These are phyloP conservation scores for Jatropha multifida DNA, from an alignment of 441 rosid species.

Conservation along the genomic window DNA sequence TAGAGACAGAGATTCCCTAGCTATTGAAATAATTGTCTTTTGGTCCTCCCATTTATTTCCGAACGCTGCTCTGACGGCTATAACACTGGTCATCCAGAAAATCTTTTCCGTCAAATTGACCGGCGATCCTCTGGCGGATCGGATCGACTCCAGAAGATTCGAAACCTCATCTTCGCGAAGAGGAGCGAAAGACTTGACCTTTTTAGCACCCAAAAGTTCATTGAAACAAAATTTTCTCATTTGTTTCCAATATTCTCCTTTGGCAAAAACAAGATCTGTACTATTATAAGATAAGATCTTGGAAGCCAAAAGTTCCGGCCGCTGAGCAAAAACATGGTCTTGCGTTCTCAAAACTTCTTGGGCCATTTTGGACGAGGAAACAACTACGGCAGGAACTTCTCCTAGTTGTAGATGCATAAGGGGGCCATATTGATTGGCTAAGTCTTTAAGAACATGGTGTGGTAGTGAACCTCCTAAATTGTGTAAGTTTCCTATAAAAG, in stretches of 20 bases:
- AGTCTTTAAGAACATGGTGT: conserved; percentile 17
- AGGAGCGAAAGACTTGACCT: conserved; percentile 16
- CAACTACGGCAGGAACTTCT: conserved; percentile 14
- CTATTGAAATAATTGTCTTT: background rate
- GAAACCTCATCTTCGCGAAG: conserved; percentile 25
- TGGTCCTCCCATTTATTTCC: conserved; percentile 20
- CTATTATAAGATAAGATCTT: conserved; percentile 6
- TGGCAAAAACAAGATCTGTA: conserved; percentile 10
- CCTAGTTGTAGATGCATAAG: conserved; percentile 26
- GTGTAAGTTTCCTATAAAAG: conserved; percentile 20
- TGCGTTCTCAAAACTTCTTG: conserved; percentile 21
- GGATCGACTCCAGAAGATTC: conserved; percentile 7
- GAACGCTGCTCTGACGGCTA: conserved; percentile 9
- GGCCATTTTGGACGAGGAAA: conserved; percentile 20
- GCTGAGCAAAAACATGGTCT: conserved; percentile 15
- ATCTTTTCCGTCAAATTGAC: conserved; percentile 16
- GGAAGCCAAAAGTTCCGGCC: conserved; percentile 15
- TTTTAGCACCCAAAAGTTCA: conserved; percentile 18
- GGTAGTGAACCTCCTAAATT: conserved; percentile 7
- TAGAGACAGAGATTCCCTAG: conserved; percentile 6
- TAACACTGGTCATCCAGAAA: conserved; percentile 10
- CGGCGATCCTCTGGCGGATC: background rate
- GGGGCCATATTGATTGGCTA: conserved; percentile 22
- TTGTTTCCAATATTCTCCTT: conserved; percentile 22
- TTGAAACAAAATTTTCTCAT: conserved; percentile 18